Conservation (phyloP, 345 rosid genomes). For the Rhodomyrtus tomentosa region DNA sequence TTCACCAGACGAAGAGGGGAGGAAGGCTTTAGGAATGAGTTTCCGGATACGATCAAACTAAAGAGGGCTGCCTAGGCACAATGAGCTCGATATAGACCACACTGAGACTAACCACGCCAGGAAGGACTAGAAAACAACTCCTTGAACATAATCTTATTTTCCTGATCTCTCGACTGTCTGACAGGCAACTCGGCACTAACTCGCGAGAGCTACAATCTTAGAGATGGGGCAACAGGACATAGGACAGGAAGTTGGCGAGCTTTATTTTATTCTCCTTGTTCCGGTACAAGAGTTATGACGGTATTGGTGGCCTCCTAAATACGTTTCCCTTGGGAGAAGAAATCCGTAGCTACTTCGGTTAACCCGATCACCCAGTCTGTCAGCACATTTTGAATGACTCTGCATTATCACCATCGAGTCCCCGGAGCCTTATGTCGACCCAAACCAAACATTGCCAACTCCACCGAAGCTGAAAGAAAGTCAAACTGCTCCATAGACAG, state of each 20-base stretch:
- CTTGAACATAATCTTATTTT: not conserved
- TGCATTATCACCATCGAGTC: not conserved
- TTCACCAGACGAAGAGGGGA: not conserved
- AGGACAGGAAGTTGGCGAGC: not conserved
- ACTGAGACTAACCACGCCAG: not conserved
- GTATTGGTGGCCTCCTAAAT: not conserved
- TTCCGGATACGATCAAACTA: not conserved
- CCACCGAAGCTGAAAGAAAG: not conserved
- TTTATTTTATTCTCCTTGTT: not conserved
- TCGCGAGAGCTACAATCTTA: not conserved
- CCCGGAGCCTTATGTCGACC: not conserved
- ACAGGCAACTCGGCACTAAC: not conserved
- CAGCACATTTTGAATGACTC: not conserved
- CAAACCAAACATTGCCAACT: not conserved
- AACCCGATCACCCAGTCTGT: not conserved
- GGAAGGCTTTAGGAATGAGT: not conserved
- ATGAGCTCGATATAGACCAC: not conserved
- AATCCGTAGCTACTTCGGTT: accelerated
- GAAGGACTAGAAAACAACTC: not conserved
- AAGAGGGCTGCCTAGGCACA: not conserved
- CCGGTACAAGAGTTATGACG: not conserved
- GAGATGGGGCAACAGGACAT: not conserved
- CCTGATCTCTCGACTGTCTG: not conserved
- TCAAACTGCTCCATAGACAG: not conserved
- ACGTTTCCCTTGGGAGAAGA: not conserved